Conservation (phyloP, 2,329 filamentous ascomycete species). For the Ceratocystis variospora region DNA sequence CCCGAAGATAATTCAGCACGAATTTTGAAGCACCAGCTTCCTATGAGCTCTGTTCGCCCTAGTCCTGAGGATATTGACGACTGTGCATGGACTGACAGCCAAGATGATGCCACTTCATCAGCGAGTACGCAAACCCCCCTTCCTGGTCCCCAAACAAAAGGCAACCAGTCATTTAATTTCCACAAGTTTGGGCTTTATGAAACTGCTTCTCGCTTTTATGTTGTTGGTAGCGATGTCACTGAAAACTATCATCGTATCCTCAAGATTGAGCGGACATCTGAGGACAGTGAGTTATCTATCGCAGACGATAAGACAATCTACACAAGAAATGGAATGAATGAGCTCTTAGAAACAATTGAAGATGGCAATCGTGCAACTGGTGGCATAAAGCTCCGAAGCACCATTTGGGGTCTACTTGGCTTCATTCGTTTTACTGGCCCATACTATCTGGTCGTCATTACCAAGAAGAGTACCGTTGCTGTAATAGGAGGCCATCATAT, state of each 20-base stretch:
- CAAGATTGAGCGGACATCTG: conserved; percentile 84
- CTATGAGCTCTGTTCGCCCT: too few species aligned
- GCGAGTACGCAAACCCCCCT: not conserved
- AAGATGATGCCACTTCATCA: not conserved
- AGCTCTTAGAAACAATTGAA: conserved; percentile 85
- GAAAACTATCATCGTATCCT: conserved; percentile 81
- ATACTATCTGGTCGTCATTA: conserved; percentile 95
- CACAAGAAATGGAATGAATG: conserved; percentile 79
- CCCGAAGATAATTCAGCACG: too few species aligned
- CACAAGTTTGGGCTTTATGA: conserved; percentile 98
- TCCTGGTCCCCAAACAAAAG: not conserved
- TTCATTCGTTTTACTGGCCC: conserved; percentile 93
- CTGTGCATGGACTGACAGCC: not conserved
- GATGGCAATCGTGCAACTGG: conserved; percentile 86
- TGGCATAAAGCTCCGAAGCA: conserved; percentile 78
- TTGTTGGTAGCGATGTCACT: conserved; percentile 82
- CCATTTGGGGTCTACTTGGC: conserved; percentile 82
- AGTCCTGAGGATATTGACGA: too few species aligned
- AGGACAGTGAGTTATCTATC: conserved; percentile 61
- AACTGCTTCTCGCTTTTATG: conserved; percentile 82
- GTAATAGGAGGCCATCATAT: conserved; percentile 94
- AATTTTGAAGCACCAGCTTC: too few species aligned
- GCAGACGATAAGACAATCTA: conserved; percentile 94
- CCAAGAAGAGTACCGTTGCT: conserved; percentile 87
- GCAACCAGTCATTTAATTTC: conserved; percentile 32